Conservation (phyloP, 2,329 filamentous ascomycete genomes). For the Ophiostoma montium region DNA sequence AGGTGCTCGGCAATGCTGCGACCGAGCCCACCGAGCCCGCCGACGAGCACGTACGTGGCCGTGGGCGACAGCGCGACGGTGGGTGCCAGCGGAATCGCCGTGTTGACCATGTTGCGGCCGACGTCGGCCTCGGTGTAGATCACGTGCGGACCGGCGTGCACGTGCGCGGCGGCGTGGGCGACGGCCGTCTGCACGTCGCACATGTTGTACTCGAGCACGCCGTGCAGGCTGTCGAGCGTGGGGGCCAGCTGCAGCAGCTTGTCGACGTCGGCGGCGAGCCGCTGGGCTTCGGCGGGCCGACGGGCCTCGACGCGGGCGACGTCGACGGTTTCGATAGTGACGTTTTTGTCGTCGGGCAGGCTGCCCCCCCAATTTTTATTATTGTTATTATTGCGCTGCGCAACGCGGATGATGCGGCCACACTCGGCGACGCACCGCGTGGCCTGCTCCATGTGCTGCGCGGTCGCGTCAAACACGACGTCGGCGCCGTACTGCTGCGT, state of each 20-base stretch:
- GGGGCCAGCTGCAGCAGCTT: conserved; percentile 5
- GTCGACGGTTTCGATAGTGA: conserved; percentile 15
- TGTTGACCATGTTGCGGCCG: not conserved
- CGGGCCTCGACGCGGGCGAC: conserved; percentile 8
- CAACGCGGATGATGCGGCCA: conserved; percentile 12
- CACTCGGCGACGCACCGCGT: conserved; percentile 19
- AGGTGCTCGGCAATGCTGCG: conserved; percentile 37
- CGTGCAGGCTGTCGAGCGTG: not conserved
- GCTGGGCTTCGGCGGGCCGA: conserved; percentile 3
- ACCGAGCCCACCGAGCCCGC: conserved; percentile 44
- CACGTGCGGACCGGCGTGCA: not conserved
- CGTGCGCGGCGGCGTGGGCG: not conserved
- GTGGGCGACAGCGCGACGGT: not conserved
- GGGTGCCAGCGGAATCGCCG: not conserved
- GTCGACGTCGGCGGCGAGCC: conserved; percentile 6
- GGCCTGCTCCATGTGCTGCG: conserved; percentile 19
- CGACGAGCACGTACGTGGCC: conserved; percentile 38
- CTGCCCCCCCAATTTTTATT: no score
- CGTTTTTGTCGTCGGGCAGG: conserved; percentile 7
- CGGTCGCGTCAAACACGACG: conserved; percentile 32
- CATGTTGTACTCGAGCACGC: conserved; percentile 3
- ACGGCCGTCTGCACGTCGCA: conserved; percentile 3
- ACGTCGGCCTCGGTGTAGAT: not conserved
- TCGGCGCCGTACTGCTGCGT: conserved; percentile 25
- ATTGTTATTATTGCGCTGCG: not conserved